Conservation (phyloP, 2,329 filamentous ascomycete species). For the Diaporthe vexans region DNA sequence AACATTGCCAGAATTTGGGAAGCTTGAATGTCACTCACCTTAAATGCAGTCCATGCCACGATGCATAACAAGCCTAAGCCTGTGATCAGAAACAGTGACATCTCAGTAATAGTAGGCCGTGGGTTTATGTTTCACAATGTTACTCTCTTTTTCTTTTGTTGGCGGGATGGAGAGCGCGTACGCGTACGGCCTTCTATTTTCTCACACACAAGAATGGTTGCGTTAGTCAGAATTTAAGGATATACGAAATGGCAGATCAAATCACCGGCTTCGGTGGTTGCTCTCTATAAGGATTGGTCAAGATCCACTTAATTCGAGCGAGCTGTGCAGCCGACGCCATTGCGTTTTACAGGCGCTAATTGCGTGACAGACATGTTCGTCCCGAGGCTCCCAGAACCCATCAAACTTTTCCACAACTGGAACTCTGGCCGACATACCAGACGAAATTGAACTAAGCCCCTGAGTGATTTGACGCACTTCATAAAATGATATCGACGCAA, state of each 20-base stretch:
- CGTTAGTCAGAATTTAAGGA: not conserved
- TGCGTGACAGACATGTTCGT: slow-evolving; percentile 5
- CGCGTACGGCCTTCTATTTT: too few relatives aligned
- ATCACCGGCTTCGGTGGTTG: slow-evolving; percentile 17
- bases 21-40: not conserved
- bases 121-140: too few relatives aligned
- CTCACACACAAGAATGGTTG: not conserved
- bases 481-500: not conserved
- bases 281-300: slow-evolving; percentile 7
- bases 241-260: not conserved
- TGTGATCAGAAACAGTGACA: not conserved
- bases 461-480: not conserved
- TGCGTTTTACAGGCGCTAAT: slow-evolving; percentile 19
- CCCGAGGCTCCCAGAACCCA: not conserved
- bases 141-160: too few relatives aligned
- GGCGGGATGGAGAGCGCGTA: too few relatives aligned
- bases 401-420: slow-evolving; percentile 9
- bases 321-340: slow-evolving; percentile 1
- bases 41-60: not conserved
- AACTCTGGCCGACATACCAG: not conserved
- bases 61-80: not conserved
- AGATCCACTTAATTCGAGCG: slow-evolving; percentile 19
- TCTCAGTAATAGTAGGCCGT: not conserved
- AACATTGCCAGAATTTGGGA: not conserved
- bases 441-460: not conserved